Percentiles rank a stretch among this genome's conserved stretches.
Evolutionary conservation across 1,284 basidiomycete species (phyloP).

Genomic region (Marasmius tenuissimus): DNA sequence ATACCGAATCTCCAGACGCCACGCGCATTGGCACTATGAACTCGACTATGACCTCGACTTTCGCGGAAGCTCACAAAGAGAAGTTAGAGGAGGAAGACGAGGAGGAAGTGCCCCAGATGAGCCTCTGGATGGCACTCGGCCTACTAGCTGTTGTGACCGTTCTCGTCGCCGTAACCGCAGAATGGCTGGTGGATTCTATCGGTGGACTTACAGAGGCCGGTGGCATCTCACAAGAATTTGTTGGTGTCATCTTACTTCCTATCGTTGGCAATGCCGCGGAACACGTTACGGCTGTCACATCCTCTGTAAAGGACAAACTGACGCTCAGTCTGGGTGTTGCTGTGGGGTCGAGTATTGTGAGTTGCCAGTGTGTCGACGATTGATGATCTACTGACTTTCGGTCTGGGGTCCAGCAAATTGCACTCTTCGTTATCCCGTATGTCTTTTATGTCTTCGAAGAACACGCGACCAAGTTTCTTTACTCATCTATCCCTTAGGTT

Average conservation of each 20-base stretch:
- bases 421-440: conserved; percentile 83
- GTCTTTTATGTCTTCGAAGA: conserved; percentile 20
- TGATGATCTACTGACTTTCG: conserved; percentile 7
- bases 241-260: conserved; percentile 86
- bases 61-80: background rate
- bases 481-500: conserved; percentile 32
- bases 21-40: background rate
- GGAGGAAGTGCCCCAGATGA: conserved; percentile 58
- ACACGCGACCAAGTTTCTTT: background rate
- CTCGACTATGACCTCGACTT: background rate
- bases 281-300: conserved; percentile 85
- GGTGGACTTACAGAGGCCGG: conserved; percentile 53
- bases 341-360: conserved; percentile 85
- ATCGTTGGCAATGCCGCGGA: conserved; percentile 89
- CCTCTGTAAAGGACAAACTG: conserved; percentile 79
- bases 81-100: conserved; percentile 34
- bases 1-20: background rate
- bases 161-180: conserved; percentile 80
- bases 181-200: conserved; percentile 83
- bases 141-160: conserved; percentile 65
- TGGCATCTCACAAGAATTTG: conserved; percentile 71
- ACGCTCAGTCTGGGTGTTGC: conserved; percentile 80
- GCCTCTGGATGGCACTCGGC: conserved; percentile 46
- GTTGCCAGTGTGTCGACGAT: conserved; percentile 26
- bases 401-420: conserved; percentile 67